Evolutionary conservation across 129 eudicot genomes (phyloP).

Genomic region (Tagetes patula): DNA sequence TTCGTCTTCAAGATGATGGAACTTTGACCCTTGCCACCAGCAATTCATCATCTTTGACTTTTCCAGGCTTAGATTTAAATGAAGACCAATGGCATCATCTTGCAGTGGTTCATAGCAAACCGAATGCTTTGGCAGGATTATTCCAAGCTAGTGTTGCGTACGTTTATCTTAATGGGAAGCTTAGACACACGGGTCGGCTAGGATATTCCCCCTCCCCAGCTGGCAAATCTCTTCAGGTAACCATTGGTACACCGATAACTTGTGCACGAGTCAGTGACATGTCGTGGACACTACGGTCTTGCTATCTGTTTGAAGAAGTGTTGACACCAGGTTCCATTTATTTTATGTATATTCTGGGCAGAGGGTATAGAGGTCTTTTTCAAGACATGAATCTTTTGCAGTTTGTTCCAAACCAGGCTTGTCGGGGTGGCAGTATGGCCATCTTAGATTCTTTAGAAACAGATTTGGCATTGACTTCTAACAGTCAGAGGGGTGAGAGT

Average conservation of each 20-base stretch:
- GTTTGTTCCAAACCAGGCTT: conserved; percentile 94
- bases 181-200: conserved; percentile 84
- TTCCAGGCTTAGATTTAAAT: conserved; percentile 78
- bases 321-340: conserved; percentile 89
- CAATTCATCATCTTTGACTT: conserved; percentile 81
- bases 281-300: conserved; percentile 88
- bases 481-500: conserved; percentile 64
- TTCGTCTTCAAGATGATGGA: conserved; percentile 89
- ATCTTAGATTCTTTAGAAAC: conserved; percentile 86
- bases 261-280: conserved; percentile 66
- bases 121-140: conserved; percentile 95
- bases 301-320: conserved; percentile 94
- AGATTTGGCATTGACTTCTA: conserved; percentile 63
- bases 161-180: conserved; percentile 88
- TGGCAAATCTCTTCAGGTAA: conserved; percentile 91
- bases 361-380: conserved; percentile 97
- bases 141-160: conserved; percentile 96
- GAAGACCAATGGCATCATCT: conserved; percentile 99
- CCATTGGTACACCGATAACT: conserved; percentile 81
- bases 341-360: conserved; percentile 93
- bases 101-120: conserved; percentile 95
- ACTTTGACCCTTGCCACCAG: conserved; percentile 85
- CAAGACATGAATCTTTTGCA: conserved; percentile 86
- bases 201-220: conserved; percentile 96
- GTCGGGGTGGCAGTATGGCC: conserved; percentile 98